phyloP scores from a whole-genome alignment of 306 rosid genomes.

The Casuarina glauca region DNA sequence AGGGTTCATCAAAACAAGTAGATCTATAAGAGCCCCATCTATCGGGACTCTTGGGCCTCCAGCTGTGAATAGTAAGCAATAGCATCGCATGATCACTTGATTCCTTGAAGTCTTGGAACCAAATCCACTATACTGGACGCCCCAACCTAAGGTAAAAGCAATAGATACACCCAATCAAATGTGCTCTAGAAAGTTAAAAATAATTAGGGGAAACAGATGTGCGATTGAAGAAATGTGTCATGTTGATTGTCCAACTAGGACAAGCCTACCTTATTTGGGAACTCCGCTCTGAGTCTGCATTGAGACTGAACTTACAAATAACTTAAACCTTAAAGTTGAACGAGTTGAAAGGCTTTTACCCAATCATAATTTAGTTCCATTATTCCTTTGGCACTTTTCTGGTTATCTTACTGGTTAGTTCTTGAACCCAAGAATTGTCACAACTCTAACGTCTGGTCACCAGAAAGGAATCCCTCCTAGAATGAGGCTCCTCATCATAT shows the following conservation, averaged over 20 bases:
- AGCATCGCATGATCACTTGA: constrained; percentile 63
- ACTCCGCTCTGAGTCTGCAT: constrained; percentile 37
- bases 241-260: constrained; percentile 47
- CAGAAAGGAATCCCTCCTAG: constrained; percentile 23
- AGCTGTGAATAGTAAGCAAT: constrained; percentile 48
- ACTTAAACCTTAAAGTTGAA: constrained; percentile 17
- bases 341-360: constrained; percentile 23
- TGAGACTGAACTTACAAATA: constrained; percentile 55
- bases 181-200: constrained; percentile 38
- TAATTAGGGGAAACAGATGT: constrained; percentile 20
- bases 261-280: constrained; percentile 72
- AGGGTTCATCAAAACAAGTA: constrained; percentile 67
- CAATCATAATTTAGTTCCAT: constrained; percentile 10
- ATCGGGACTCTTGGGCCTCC: constrained; percentile 68
- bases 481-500: constrained; percentile 17
- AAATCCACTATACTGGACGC: constrained; percentile 72
- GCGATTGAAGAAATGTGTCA: constrained; percentile 37
- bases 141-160: constrained; percentile 92
- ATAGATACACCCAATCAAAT: constrained; percentile 77
- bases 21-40: constrained; percentile 57
- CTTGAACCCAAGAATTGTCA: neutral
- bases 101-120: constrained; percentile 66
- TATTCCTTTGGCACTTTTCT: neutral
- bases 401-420: constrained; percentile 5
- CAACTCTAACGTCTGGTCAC: constrained; percentile 11